These are phyloP conservation scores for Agrostemma githago DNA, from an alignment of 148 eudicot species.

Conservation along the genomic window DNA sequence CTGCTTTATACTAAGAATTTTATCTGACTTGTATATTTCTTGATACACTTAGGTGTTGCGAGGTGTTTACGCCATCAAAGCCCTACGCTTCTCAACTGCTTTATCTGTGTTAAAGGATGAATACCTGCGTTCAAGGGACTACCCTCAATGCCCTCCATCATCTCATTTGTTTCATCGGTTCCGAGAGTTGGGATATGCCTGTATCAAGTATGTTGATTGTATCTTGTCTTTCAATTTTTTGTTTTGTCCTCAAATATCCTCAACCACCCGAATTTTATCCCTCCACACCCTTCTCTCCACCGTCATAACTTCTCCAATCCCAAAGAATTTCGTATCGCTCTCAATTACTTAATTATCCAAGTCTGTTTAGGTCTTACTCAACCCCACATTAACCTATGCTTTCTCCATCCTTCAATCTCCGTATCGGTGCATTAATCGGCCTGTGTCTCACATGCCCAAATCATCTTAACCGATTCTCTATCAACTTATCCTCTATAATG, in stretches of 20 bases:
- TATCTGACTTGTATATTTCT: slow-evolving; percentile 2
- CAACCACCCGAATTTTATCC: too few relatives aligned
- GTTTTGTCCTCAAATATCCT: neutral
- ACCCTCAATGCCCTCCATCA: slow-evolving; percentile 92
- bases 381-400: too few relatives aligned
- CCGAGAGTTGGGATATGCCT: slow-evolving; percentile 93
- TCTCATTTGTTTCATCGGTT: slow-evolving; percentile 94
- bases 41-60: slow-evolving; percentile 57
- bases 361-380: too few relatives aligned
- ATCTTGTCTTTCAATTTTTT: neutral
- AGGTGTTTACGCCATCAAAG: slow-evolving; percentile 89
- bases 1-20: slow-evolving; percentile 1
- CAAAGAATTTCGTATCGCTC: too few relatives aligned
- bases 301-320: too few relatives aligned
- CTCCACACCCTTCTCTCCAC: too few relatives aligned
- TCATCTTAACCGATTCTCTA: too few relatives aligned
- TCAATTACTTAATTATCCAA: too few relatives aligned
- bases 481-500: too few relatives aligned
- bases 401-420: too few relatives aligned
- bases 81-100: slow-evolving; percentile 95
- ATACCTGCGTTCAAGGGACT: slow-evolving; percentile 94
- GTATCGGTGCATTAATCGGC: too few relatives aligned
- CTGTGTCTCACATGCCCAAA: too few relatives aligned
- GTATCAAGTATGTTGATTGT: slow-evolving; percentile 63
- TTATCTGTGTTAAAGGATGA: slow-evolving; percentile 94